These are phyloP conservation scores for Xylaria castorea DNA, from an alignment of 495 filamentous ascomycete species.

Conservation along the genomic window DNA sequence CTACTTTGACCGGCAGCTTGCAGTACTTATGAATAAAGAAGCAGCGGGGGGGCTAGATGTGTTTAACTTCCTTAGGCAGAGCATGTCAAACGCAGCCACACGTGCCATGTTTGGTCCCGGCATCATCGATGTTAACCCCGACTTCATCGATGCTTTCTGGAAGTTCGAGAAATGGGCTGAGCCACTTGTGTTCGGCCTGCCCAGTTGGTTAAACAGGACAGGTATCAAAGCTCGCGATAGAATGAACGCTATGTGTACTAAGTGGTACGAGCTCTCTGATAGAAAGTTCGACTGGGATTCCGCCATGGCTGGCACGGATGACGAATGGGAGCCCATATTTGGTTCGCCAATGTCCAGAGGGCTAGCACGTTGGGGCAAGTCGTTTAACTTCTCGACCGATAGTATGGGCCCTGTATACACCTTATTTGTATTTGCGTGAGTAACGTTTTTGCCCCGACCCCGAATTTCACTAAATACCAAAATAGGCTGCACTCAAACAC, in stretches of 20 bases:
- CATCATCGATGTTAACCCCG: constrained; percentile 26
- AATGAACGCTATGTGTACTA: constrained; percentile 17
- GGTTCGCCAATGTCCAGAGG: constrained; percentile 30
- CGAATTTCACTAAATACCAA: background rate
- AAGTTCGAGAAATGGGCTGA: constrained; percentile 30
- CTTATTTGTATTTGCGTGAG: constrained; percentile 26
- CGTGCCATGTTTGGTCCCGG: constrained; percentile 14
- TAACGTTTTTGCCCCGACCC: background rate
- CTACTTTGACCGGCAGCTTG: no score
- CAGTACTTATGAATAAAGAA: no score
- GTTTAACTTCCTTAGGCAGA: no score
- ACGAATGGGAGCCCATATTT: constrained; percentile 40
- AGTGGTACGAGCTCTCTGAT: constrained; percentile 18
- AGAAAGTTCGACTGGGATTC: constrained; percentile 13
- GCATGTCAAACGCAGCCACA: background rate
- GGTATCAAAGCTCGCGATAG: constrained; percentile 38
- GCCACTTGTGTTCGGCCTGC: constrained; percentile 25
- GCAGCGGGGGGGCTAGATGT: no score
- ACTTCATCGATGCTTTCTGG: constrained; percentile 35
- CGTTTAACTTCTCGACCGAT: constrained; percentile 22
- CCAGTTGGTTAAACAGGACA: constrained; percentile 67
- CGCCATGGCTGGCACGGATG: constrained; percentile 22
- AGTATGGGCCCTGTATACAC: constrained; percentile 16
- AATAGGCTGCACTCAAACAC: constrained; percentile 43
- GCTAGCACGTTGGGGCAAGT: constrained; percentile 24